phyloP scores from a whole-genome alignment of 352 stramenopile genomes.

The Globisporangium camurandrum region DNA sequence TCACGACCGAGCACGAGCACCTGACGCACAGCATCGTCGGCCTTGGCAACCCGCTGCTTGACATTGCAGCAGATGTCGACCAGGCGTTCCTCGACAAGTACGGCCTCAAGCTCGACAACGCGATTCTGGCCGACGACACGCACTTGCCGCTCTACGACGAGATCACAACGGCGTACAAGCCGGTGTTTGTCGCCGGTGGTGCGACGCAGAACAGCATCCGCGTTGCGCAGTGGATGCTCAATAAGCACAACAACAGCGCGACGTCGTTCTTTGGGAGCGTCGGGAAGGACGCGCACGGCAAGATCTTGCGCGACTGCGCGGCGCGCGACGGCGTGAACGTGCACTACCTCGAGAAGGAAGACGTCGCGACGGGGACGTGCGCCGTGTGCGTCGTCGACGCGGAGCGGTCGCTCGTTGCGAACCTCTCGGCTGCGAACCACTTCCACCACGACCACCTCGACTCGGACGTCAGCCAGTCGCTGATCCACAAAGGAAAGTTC shows the following conservation, averaged over 20 bases:
- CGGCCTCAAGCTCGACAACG: constrained; percentile 91
- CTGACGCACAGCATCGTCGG: constrained; percentile 86
- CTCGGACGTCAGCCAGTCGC: constrained; percentile 86
- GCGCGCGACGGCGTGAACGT: constrained; percentile 92
- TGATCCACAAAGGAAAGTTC: constrained; percentile 91
- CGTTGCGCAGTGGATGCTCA: constrained; percentile 99
- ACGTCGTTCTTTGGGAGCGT: constrained; percentile 97
- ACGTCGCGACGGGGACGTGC: constrained; percentile 95
- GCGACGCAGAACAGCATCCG: constrained; percentile 99
- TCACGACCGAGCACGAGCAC: constrained; percentile 24
- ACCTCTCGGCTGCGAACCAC: constrained; percentile 98
- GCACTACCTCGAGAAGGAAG: constrained; percentile 95
- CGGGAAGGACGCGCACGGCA: constrained; percentile 92
- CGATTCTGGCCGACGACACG: constrained; percentile 97
- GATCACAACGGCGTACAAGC: constrained; percentile 84
- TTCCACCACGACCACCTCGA: constrained; percentile 91
- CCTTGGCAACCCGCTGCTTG: constrained; percentile 98
- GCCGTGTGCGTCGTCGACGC: constrained; percentile 94
- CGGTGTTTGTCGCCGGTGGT: constrained; percentile 96
- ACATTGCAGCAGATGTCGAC: constrained; percentile 95
- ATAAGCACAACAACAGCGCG: constrained; percentile 66
- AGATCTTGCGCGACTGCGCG: constrained; percentile 91
- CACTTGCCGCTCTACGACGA: constrained; percentile 97
- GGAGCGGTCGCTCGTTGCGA: constrained; percentile 96
- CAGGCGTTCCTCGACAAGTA: constrained; percentile 96